Evolutionary conservation across 352 stramenopile genomes (phyloP).

Genomic region (Peronosclerospora sorghi): DNA sequence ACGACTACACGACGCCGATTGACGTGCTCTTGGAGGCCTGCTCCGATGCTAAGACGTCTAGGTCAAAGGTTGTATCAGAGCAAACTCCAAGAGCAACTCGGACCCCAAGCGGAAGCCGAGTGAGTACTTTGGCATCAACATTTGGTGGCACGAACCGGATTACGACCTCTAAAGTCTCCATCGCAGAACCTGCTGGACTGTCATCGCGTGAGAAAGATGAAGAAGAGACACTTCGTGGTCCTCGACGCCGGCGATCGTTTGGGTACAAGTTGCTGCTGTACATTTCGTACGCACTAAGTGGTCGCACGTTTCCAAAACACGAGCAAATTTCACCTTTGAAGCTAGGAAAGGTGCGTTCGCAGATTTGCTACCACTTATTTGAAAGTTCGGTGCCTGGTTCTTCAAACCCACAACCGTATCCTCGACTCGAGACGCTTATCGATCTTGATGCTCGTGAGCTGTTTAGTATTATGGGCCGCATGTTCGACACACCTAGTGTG

Average conservation of each 20-base stretch:
- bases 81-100: constrained; percentile 10
- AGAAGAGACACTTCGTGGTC: constrained; percentile 41
- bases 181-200: constrained; percentile 19
- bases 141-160: constrained; percentile 46
- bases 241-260: constrained; percentile 52
- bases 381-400: constrained; percentile 38
- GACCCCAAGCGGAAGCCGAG: constrained; percentile 29
- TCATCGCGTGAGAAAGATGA: constrained; percentile 20
- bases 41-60: constrained; percentile 36
- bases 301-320: constrained; percentile 83
- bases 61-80: constrained; percentile 9
- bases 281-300: constrained; percentile 86
- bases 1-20: constrained; percentile 89
- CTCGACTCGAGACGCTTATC: constrained; percentile 73
- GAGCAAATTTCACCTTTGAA: constrained; percentile 54
- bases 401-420: constrained; percentile 34
- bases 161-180: constrained; percentile 20
- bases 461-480: constrained; percentile 67
- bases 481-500: constrained; percentile 75
- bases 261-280: constrained; percentile 86
- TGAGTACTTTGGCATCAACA: constrained; percentile 50
- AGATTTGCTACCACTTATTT: constrained; percentile 84
- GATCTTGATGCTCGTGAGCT: constrained; percentile 72
- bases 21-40: constrained; percentile 81
- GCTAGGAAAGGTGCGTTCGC: constrained; percentile 51